A percentile compares a stretch with the other conserved stretches of the same genome.
Evolutionary conservation across 768 basidiomycete genomes (phyloP).

Genomic region (Rhodotorula kratochvilovae): DNA sequence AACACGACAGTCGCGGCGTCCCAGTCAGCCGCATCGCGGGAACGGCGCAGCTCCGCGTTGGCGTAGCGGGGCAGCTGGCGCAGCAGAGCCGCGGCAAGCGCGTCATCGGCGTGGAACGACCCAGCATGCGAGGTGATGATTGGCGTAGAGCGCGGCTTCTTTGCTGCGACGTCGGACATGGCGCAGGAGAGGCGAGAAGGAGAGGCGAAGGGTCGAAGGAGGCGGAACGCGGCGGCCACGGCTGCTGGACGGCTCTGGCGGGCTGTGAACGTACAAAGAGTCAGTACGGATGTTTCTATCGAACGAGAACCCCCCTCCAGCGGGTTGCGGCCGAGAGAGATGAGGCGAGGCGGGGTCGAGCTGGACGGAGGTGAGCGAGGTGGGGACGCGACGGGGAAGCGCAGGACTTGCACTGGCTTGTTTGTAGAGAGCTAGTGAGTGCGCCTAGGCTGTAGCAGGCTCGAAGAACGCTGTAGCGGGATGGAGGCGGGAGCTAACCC

Average conservation of each 20-base stretch:
- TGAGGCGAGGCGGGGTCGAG: not conserved
- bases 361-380: no score
- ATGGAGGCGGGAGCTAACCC: no score
- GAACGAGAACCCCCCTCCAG: no score
- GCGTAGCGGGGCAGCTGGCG: conserved; percentile 69
- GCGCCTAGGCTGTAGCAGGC: no score
- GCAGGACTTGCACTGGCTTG: no score
- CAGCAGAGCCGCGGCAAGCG: conserved; percentile 84
- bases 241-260: not conserved
- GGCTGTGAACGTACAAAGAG: not conserved
- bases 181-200: not conserved
- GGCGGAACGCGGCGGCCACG: not conserved
- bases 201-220: not conserved
- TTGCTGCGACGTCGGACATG: conserved; percentile 6
- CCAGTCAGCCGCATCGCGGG: conserved; percentile 65
- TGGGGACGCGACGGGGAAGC: no score
- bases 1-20: conserved; percentile 88
- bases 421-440: no score
- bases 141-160: conserved; percentile 11
- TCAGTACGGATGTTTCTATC: not conserved
- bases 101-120: conserved; percentile 88
- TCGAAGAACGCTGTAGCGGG: no score
- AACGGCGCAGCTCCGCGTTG: conserved; percentile 61
- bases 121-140: conserved; percentile 12
- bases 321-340: no score